Base-by-base conservation (phyloP, 2,329 filamentous ascomycete species). In the Fusarium sulawesiense region DNA sequence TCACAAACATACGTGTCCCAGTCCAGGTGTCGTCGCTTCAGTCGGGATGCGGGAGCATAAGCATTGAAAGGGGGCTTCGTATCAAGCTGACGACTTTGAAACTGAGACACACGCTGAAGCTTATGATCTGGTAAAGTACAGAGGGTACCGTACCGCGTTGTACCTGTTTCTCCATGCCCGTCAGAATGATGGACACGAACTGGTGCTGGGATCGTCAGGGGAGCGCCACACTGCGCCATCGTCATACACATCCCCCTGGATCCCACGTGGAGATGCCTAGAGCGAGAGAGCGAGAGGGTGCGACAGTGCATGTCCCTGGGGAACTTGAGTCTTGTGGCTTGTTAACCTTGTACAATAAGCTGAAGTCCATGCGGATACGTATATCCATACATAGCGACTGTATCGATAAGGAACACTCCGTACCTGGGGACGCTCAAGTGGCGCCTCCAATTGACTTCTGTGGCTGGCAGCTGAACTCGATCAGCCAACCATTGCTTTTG, bases 111-210 rank as follows among this genome's bases (percentile, higher is more conserved):
- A 60, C 16, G 41, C 40, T 30, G 40, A 50, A 37, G 18, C 34
- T 18, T 37, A 14, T 30, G 12, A 30, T 13, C 29, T 30, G 29
- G 18, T 37, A 32, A 14, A 32, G 30, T 32, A 37, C 21, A 54
- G 42, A 30, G 37, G 41, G 23, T 58, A 60, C 41, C 27, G 37
- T 51, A 61, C 25, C 21, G 30, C 18, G 29, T 47, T 32, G 60
- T 48, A 51, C 21, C 30, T 37, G n/a, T 49, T 20, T 65, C 44
- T 64, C 50, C 45, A 66, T 66, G 63, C 18, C 47, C 59, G 54
- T 66, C 67, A 70, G 54, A 57, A 50, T 54, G 44, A 63, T 56
- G 56, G 59, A 20, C 63, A 60, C 63, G 55, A 71, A 68, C 68
- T 51, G 34, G 18, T 37, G 34, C 34, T 37, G 34, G 59, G 68